phyloP scores from a whole-genome alignment of 768 basidiomycete genomes.

The Boletus subcaerulescens region DNA sequence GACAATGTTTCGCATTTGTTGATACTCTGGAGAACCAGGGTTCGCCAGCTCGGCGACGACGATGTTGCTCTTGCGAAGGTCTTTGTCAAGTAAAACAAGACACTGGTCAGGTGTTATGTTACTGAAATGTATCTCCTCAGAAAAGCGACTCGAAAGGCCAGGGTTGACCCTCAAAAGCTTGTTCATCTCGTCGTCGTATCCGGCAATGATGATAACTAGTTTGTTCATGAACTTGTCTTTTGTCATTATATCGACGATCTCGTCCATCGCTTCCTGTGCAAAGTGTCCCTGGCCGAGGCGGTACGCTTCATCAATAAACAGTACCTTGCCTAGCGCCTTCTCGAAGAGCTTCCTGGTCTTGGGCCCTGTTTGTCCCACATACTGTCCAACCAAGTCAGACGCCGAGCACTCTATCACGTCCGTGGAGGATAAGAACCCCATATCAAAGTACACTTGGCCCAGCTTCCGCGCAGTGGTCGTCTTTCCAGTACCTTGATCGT shows the following conservation, averaged over 20 bases:
- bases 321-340: constrained; percentile 62
- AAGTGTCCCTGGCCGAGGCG: constrained; percentile 58
- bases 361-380: constrained; percentile 70
- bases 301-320: constrained; percentile 75
- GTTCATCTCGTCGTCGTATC: constrained; percentile 70
- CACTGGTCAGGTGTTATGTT: constrained; percentile 52
- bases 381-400: constrained; percentile 66
- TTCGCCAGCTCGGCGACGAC: constrained; percentile 32
- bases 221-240: constrained; percentile 54
- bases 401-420: constrained; percentile 71
- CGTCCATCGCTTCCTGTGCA: constrained; percentile 70
- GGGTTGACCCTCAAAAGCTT: constrained; percentile 53
- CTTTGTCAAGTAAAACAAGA: constrained; percentile 45
- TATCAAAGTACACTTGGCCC: constrained; percentile 60
- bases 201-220: constrained; percentile 65
- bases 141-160: constrained; percentile 66
- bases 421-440: constrained; percentile 49
- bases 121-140: constrained; percentile 53
- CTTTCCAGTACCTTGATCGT: constrained; percentile 53
- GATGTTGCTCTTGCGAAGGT: constrained; percentile 46
- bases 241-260: constrained; percentile 62
- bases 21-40: background rate
- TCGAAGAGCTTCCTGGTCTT: constrained; percentile 60
- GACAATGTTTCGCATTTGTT: constrained; percentile 24
- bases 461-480: constrained; percentile 62